phyloP scores from a whole-genome alignment of 2,329 filamentous ascomycete species.

The Truncatella angustata region DNA sequence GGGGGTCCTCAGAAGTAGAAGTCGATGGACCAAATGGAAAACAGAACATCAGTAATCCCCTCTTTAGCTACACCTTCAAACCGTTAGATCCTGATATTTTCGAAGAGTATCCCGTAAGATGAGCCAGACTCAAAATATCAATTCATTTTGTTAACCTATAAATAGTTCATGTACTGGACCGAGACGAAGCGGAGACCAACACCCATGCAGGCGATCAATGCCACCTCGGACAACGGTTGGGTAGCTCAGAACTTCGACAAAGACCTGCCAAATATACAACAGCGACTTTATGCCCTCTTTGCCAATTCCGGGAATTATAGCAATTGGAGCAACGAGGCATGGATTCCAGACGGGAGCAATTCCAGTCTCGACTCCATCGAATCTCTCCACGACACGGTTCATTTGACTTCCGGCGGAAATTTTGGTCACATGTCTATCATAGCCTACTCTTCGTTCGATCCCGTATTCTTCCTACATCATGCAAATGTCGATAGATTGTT shows the following conservation, averaged over 20 bases:
- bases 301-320: conserved; percentile 67
- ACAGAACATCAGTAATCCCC: conserved; percentile 59
- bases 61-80: conserved; percentile 60
- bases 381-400: conserved; percentile 62
- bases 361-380: conserved; percentile 62
- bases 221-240: conserved; percentile 57
- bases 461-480: conserved; percentile 77
- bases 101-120: conserved; percentile 56
- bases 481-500: conserved; percentile 72
- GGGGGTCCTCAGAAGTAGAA: conserved; percentile 39
- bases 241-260: conserved; percentile 52
- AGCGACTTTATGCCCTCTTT: conserved; percentile 66
- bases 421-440: conserved; percentile 64
- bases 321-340: conserved; percentile 68
- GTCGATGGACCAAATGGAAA: conserved; percentile 55
- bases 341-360: conserved; percentile 46
- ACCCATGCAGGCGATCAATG: conserved; percentile 34
- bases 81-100: conserved; percentile 59
- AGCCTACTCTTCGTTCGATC: conserved; percentile 75
- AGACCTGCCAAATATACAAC: conserved; percentile 53
- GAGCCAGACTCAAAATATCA: neutral
- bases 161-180: conserved; percentile 56
- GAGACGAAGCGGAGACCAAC: conserved; percentile 58
- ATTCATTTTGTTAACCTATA: too few species aligned
- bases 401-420: conserved; percentile 55